phyloP scores from a whole-genome alignment of 805 yeast species.

The Isabelozyma pseudorhagii region DNA sequence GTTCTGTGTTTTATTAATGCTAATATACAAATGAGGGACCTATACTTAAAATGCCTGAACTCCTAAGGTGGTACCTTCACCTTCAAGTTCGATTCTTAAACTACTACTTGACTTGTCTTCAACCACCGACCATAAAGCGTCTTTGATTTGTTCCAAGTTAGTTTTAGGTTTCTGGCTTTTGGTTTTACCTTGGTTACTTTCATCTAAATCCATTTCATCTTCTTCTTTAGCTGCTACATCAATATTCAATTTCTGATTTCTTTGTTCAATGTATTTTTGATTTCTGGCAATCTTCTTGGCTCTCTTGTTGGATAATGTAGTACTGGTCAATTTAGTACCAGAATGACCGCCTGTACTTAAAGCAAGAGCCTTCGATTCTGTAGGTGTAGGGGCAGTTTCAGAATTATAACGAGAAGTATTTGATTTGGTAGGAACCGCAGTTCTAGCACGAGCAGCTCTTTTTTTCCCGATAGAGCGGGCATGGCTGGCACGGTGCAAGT shows the following conservation, averaged over 20 bases:
- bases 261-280: slow-evolving; percentile 61
- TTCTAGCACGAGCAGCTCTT: slow-evolving; percentile 49
- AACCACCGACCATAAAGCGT: slow-evolving; percentile 69
- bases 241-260: slow-evolving; percentile 45
- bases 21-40: neutral
- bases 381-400: slow-evolving; percentile 38
- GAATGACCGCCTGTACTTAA: slow-evolving; percentile 14
- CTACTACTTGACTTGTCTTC: slow-evolving; percentile 53
- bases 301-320: slow-evolving; percentile 71
- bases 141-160: slow-evolving; percentile 50
- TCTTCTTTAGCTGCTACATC: slow-evolving; percentile 50
- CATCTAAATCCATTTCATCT: slow-evolving; percentile 49
- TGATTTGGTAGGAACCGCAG: slow-evolving; percentile 45
- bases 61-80: slow-evolving; percentile 85
- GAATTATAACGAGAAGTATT: slow-evolving; percentile 33
- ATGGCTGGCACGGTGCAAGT: slow-evolving; percentile 49
- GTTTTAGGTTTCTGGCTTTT: slow-evolving; percentile 17
- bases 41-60: slow-evolving; percentile 52
- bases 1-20: neutral
- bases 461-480: slow-evolving; percentile 49
- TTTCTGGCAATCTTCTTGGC: slow-evolving; percentile 79
- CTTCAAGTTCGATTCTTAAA: slow-evolving; percentile 42
- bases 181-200: slow-evolving; percentile 17
- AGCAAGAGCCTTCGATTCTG: slow-evolving; percentile 44
- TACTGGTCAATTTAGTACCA: slow-evolving; percentile 44